These are phyloP conservation scores for Anthostomella pinea DNA, from an alignment of 2,329 filamentous ascomycete genomes.

Conservation along the genomic window DNA sequence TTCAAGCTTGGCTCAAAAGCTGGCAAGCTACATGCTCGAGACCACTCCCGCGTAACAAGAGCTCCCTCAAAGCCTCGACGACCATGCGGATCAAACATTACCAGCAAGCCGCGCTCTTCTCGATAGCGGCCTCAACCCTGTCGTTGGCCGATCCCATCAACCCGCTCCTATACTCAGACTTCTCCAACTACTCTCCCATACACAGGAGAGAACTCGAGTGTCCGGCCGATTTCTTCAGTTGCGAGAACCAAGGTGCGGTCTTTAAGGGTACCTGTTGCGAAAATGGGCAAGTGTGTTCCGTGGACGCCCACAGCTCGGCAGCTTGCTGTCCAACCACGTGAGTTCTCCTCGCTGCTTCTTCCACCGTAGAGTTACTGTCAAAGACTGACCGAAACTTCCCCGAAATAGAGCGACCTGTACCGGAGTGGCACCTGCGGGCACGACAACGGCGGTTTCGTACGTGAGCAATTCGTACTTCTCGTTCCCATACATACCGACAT, in stretches of 20 bases:
- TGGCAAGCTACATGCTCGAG: no score
- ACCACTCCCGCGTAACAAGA: no score
- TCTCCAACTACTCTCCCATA: conserved; percentile 24
- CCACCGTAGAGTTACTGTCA: not conserved
- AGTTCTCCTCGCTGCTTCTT: conserved; percentile 23
- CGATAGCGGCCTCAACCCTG: conserved; percentile 16
- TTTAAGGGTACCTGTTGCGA: conserved; percentile 52
- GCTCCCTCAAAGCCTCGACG: no score
- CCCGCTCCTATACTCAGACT: conserved; percentile 22
- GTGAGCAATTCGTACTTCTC: conserved; percentile 58
- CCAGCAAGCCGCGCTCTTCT: conserved; percentile 15
- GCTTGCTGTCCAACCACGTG: conserved; percentile 55
- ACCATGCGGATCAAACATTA: conserved; percentile 23
- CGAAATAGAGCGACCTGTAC: conserved; percentile 57
- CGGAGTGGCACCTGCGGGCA: conserved; percentile 45
- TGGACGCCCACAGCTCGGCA: conserved; percentile 47
- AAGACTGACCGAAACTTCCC: not conserved
- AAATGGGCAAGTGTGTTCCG: conserved; percentile 47
- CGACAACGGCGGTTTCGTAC: conserved; percentile 42
- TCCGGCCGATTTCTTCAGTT: conserved; percentile 49
- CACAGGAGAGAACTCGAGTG: conserved; percentile 36
- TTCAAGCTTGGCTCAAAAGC: no score
- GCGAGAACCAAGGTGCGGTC: conserved; percentile 43
- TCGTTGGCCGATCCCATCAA: conserved; percentile 21
- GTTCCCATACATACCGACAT: conserved; percentile 56